Evolutionary conservation across 176 grass and related monocot genomes (phyloP).

Genomic region (Tuctoria greenei): DNA sequence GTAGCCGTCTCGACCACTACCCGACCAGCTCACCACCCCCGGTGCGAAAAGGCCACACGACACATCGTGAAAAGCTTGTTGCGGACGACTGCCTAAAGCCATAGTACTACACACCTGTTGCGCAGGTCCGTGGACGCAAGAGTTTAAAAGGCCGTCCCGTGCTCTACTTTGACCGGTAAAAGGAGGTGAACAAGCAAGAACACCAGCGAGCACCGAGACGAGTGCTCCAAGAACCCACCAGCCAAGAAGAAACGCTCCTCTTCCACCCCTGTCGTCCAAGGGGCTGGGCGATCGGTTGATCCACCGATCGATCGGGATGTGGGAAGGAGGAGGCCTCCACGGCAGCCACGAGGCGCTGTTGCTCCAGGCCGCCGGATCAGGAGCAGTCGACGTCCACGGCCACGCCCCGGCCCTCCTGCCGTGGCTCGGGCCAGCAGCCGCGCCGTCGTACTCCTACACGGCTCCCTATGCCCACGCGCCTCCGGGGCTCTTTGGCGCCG

Average conservation of each 20-base stretch:
- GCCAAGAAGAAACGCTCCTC: slow-evolving; percentile 9
- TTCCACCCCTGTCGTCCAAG: neutral
- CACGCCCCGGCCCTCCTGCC: slow-evolving; percentile 13
- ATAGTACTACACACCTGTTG: slow-evolving; percentile 30
- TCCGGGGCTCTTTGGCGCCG: neutral
- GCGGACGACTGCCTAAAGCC: slow-evolving; percentile 34
- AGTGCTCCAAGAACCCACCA: slow-evolving; percentile 1
- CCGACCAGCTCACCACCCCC: slow-evolving; percentile 24
- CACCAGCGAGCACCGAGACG: neutral
- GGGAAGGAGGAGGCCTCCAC: slow-evolving; percentile 55
- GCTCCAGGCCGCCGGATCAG: slow-evolving; percentile 22
- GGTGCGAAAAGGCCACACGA: slow-evolving; percentile 46
- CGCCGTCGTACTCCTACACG: slow-evolving; percentile 34
- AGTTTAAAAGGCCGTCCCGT: slow-evolving; percentile 46
- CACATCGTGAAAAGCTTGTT: neutral
- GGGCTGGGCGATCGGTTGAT: neutral
- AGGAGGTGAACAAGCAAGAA: neutral
- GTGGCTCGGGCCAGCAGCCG: slow-evolving; percentile 31
- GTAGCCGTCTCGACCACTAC: slow-evolving; percentile 41
- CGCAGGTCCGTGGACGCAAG: slow-evolving; percentile 27
- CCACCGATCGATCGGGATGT: slow-evolving; percentile 37
- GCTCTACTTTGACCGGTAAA: slow-evolving; percentile 41
- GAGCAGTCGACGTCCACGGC: neutral
- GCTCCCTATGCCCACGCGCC: neutral
- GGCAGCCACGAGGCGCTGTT: slow-evolving; percentile 46